Percentiles rank a stretch among this genome's conserved stretches.
These are phyloP conservation scores for Monosporascus sp. DNA, from an alignment of 2,329 filamentous ascomycete species.

Conservation along the genomic window DNA sequence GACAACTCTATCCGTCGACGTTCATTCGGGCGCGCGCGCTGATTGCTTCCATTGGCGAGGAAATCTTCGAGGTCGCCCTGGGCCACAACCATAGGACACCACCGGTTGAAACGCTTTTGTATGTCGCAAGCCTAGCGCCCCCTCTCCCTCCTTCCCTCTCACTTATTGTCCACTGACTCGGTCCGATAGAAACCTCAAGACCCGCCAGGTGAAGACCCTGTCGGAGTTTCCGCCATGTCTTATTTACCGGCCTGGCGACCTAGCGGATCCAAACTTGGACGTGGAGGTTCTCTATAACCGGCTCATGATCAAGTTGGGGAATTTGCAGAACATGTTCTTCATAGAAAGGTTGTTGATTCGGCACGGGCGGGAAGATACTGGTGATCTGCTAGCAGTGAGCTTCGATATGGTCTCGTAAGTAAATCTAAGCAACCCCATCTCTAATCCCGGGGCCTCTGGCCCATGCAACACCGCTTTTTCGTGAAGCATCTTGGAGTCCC, in stretches of 20 bases:
- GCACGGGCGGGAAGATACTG: constrained; percentile 30
- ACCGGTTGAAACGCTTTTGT: constrained; percentile 30
- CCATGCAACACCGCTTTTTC: too few species aligned
- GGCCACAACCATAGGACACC: constrained; percentile 33
- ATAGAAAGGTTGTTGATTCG: constrained; percentile 52
- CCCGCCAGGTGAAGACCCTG: constrained; percentile 26
- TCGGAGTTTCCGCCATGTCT: constrained; percentile 33
- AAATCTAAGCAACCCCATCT: not conserved
- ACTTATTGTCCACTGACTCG: not conserved
- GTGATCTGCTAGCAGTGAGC: constrained; percentile 38
- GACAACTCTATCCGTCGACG: constrained; percentile 26
- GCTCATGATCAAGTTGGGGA: constrained; percentile 42
- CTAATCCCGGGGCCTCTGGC: not conserved
- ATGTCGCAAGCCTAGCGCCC: constrained; percentile 4
- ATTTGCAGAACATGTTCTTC: constrained; percentile 54
- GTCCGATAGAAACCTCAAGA: constrained; percentile 29
- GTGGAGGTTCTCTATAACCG: constrained; percentile 34
- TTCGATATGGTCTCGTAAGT: constrained; percentile 38
- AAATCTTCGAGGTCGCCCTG: constrained; percentile 53
- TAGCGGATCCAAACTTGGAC: constrained; percentile 28
- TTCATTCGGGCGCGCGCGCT: constrained; percentile 23
- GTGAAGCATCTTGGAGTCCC: too few species aligned
- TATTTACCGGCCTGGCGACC: constrained; percentile 31
- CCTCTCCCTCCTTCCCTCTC: not conserved
- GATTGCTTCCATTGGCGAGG: constrained; percentile 48